These are phyloP conservation scores for Nosema muscidifuracis DNA, from an alignment of 371 early-diverging fungal species.

Conservation along the genomic window DNA sequence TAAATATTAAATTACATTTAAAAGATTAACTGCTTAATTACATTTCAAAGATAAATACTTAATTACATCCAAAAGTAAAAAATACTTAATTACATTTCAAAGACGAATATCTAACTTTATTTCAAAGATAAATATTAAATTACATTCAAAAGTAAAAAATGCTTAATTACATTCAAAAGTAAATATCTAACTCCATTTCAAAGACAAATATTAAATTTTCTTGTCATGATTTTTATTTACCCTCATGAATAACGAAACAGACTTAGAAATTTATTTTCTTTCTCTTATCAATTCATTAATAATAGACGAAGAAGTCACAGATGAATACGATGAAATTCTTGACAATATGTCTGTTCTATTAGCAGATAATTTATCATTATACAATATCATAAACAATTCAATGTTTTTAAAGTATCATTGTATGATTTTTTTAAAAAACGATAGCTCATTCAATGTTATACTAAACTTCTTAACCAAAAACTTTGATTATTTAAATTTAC, in stretches of 20 bases:
- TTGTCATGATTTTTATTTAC: background rate
- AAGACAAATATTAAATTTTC: background rate
- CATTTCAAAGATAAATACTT: too few relatives aligned
- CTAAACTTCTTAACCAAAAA: conserved; percentile 1
- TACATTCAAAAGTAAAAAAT: too few relatives aligned
- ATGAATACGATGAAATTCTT: conserved; percentile 4
- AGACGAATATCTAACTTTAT: too few relatives aligned
- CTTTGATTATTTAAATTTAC: background rate
- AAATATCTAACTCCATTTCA: too few relatives aligned
- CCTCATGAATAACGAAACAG: background rate
- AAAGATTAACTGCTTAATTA: too few relatives aligned
- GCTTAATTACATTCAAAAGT: too few relatives aligned
- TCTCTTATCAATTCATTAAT: background rate
- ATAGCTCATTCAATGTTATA: background rate
- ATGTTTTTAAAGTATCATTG: conserved; percentile 1
- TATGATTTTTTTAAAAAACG: background rate
- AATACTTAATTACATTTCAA: too few relatives aligned
- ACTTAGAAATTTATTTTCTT: background rate
- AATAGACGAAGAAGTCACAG: background rate
- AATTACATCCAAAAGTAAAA: too few relatives aligned
- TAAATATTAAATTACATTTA: too few relatives aligned
- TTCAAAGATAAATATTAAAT: too few relatives aligned
- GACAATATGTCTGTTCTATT: background rate
- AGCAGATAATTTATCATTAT: background rate
- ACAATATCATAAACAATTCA: conserved; percentile 6